These are phyloP conservation scores for Venturiaceae sp. DNA, from an alignment of 2,329 filamentous ascomycete genomes.

Conservation along the genomic window DNA sequence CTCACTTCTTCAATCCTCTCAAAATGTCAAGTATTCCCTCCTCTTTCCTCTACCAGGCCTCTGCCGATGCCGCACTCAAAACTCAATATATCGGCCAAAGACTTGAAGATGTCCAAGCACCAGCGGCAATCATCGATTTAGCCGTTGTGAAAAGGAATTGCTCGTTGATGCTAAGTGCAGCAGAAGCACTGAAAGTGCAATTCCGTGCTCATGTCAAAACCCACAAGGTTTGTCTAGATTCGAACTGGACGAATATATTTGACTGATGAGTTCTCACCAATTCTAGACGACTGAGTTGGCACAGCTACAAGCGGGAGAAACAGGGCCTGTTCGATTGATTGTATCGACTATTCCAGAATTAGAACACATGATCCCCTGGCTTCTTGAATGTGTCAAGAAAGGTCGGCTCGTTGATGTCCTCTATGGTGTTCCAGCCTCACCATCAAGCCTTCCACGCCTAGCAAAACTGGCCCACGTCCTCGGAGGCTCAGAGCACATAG, in stretches of 20 bases:
- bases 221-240: constrained; percentile 50
- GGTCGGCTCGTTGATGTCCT: constrained; percentile 44
- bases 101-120: constrained; percentile 52
- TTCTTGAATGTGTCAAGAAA: constrained; percentile 43
- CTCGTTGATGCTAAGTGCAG: constrained; percentile 57
- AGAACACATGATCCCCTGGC: constrained; percentile 52
- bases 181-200: constrained; percentile 46
- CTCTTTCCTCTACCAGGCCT: constrained; percentile 17
- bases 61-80: constrained; percentile 21
- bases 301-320: constrained; percentile 57
- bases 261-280: constrained; percentile 12
- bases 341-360: constrained; percentile 68
- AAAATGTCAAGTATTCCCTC: background rate
- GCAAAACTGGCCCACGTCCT: constrained; percentile 36
- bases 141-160: constrained; percentile 60
- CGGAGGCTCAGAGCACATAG: background rate
- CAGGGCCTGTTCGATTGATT: constrained; percentile 49
- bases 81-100: constrained; percentile 48
- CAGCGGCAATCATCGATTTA: constrained; percentile 58
- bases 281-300: constrained; percentile 55
- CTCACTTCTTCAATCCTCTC: background rate
- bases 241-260: background rate
- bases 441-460: constrained; percentile 51
- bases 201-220: constrained; percentile 78
- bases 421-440: constrained; percentile 61